phyloP scores from a whole-genome alignment of 345 rosid species.

The Dipteronia dyeriana region DNA sequence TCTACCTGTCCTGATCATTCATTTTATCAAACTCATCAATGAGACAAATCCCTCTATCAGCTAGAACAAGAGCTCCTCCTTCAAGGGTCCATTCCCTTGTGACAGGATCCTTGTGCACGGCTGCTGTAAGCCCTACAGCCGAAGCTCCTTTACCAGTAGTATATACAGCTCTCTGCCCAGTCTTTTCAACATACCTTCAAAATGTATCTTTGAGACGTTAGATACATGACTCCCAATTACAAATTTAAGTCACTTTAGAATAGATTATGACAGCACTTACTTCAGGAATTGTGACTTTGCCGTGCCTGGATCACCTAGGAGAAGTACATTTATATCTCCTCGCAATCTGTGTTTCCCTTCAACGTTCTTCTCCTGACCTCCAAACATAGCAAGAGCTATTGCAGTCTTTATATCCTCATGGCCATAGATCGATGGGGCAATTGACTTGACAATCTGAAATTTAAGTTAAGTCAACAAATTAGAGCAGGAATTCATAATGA shows the following conservation, averaged over 20 bases:
- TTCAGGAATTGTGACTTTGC: constrained; percentile 98
- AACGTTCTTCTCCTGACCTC: constrained; percentile 96
- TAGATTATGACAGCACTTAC: constrained; percentile 41
- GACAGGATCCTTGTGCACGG: constrained; percentile 99
- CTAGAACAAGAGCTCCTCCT: constrained; percentile 99
- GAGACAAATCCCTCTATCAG: constrained; percentile 94
- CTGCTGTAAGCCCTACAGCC: constrained; percentile 97
- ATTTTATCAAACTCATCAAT: constrained; percentile 99
- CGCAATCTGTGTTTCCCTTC: constrained; percentile 89
- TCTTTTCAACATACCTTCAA: constrained; percentile 89
- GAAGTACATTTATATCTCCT: constrained; percentile 93
- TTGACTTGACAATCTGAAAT: constrained; percentile 84
- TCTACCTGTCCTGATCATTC: constrained; percentile 98
- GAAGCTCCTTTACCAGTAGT: constrained; percentile 99
- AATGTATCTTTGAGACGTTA: constrained; percentile 20
- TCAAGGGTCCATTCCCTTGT: constrained; percentile 99
- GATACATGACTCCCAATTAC: constrained; percentile 9
- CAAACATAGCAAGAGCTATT: constrained; percentile 92
- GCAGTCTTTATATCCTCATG: constrained; percentile 99
- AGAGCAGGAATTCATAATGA: constrained; percentile 13
- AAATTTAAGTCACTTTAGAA: not conserved
- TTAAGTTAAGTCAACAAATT: constrained; percentile 10
- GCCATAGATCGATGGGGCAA: constrained; percentile 97
- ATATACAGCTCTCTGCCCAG: constrained; percentile 98
- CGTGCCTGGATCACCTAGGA: constrained; percentile 96